These are phyloP conservation scores for Claviceps sorghi DNA, from an alignment of 2,329 filamentous ascomycete genomes.

Conservation along the genomic window DNA sequence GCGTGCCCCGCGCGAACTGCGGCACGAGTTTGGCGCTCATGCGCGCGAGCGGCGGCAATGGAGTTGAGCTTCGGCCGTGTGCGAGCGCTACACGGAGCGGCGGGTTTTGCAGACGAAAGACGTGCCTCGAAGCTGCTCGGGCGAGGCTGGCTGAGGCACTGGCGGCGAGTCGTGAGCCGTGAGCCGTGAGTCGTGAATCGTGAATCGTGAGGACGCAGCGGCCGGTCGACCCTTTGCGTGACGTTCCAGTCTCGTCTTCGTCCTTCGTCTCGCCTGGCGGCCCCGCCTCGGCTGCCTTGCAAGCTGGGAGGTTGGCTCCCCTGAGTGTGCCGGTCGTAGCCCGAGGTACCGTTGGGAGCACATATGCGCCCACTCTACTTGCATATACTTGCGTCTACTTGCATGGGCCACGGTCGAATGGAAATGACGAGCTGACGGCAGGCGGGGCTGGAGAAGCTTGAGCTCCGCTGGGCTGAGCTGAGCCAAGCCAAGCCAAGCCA, in stretches of 20 bases:
- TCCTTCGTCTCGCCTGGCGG: too few species aligned
- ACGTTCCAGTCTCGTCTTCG: neutral
- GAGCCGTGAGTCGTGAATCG: too few species aligned
- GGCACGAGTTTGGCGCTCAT: conserved; percentile 6
- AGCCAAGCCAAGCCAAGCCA: too few species aligned
- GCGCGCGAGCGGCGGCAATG: neutral
- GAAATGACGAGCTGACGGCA: neutral
- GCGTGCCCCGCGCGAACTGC: conserved; percentile 12
- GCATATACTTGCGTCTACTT: too few species aligned
- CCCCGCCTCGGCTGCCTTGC: neutral
- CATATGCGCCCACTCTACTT: too few species aligned
- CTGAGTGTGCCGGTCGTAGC: neutral
- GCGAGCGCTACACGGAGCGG: neutral
- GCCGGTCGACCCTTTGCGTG: neutral
- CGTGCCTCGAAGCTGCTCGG: neutral
- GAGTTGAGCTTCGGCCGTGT: neutral
- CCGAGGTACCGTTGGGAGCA: too few species aligned
- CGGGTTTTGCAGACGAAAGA: neutral
- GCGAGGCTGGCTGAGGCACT: neutral
- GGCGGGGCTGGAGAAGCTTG: neutral
- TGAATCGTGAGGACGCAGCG: neutral
- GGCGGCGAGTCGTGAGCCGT: neutral
- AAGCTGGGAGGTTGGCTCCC: too few species aligned
- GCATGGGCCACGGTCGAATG: too few species aligned
- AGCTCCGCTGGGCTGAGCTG: neutral